Conservation (phyloP, 2,329 filamentous ascomycete genomes). For the Aspergillus pseudotamarii region DNA sequence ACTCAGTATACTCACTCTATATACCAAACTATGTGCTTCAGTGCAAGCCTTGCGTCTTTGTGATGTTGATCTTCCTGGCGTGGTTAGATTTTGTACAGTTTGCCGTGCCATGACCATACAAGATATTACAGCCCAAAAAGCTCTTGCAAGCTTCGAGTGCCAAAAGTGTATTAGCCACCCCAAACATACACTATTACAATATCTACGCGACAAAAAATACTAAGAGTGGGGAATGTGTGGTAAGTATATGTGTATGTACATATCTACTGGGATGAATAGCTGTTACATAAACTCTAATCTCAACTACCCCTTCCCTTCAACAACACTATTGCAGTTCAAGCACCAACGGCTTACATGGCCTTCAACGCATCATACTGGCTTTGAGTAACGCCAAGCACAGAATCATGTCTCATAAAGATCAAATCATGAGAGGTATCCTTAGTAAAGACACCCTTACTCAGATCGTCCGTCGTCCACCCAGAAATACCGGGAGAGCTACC, state of each 20-base stretch:
- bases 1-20: no score
- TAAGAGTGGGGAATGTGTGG: no score
- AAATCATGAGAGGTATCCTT: slow-evolving; percentile 9
- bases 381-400: slow-evolving; percentile 14
- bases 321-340: rapidly evolving
- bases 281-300: neutral
- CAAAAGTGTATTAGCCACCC: no score
- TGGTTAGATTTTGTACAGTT: no score
- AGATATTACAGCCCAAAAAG: no score
- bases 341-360: neutral
- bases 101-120: no score
- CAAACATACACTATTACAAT: no score
- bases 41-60: no score
- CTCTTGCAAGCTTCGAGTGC: no score
- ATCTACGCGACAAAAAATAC: no score
- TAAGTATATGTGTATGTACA: neutral
- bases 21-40: no score
- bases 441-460: slow-evolving; percentile 6
- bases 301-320: neutral
- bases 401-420: slow-evolving; percentile 17
- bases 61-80: no score
- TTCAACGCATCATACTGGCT: slow-evolving; percentile 19
- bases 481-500: slow-evolving; percentile 12
- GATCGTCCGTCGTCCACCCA: slow-evolving; percentile 14
- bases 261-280: neutral